Conservation (phyloP, 1,139 yeast species). For the Oligophagozyma castellii region DNA sequence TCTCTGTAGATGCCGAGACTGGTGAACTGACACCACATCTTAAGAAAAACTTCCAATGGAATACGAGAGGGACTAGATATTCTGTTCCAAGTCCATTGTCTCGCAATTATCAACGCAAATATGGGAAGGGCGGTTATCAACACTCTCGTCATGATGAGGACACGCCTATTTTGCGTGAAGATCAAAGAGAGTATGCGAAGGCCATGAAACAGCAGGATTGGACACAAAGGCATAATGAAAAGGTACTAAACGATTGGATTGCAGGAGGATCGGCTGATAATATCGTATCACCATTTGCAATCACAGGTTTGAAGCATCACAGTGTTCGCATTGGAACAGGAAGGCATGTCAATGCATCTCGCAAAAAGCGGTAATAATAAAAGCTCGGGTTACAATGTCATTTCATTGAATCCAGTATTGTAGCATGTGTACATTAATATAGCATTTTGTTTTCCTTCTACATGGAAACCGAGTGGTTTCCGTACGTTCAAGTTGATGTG, state of each 20-base stretch:
- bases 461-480: no score
- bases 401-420: no score
- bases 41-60: conserved; percentile 89
- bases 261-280: conserved; percentile 90
- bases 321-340: conserved; percentile 78
- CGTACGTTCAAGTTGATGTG: no score
- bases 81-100: conserved; percentile 65
- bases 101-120: conserved; percentile 44
- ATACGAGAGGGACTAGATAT: conserved; percentile 71
- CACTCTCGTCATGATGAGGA: conserved; percentile 49
- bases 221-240: conserved; percentile 78
- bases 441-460: no score
- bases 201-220: conserved; percentile 81
- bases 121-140: conserved; percentile 62
- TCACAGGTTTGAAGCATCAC: conserved; percentile 45
- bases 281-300: conserved; percentile 79
- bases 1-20: conserved; percentile 62
- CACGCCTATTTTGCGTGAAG: conserved; percentile 58
- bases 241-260: conserved; percentile 72
- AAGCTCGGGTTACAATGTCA: no score
- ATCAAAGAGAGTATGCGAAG: conserved; percentile 83
- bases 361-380: no score
- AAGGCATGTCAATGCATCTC: conserved; percentile 56
- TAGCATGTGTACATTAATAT: no score
- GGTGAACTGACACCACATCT: conserved; percentile 86